Evolutionary conservation across 73 alveolate genomes (phyloP).

Genomic region (Paramecium tetraurelia): DNA sequence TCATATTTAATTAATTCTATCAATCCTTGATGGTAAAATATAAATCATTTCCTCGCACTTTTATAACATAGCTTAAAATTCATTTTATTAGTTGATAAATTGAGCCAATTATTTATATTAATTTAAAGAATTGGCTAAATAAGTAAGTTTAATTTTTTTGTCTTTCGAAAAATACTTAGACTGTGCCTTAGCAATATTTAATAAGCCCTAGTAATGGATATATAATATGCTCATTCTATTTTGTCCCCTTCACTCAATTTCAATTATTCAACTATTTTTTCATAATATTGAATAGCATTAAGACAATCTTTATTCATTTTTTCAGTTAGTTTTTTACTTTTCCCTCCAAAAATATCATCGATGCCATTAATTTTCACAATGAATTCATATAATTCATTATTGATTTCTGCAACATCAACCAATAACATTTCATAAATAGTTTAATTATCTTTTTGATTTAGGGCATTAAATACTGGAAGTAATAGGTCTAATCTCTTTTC

Average conservation of each 20-base stretch:
- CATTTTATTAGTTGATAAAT: constrained; percentile 67
- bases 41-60: constrained; percentile 91
- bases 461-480: constrained; percentile 74
- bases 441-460: constrained; percentile 85
- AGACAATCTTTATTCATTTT: constrained; percentile 79
- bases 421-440: constrained; percentile 79
- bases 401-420: constrained; percentile 90
- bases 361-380: constrained; percentile 74
- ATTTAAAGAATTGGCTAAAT: constrained; percentile 71
- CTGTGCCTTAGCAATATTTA: constrained; percentile 83
- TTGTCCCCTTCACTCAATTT: constrained; percentile 76
- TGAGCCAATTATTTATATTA: constrained; percentile 70
- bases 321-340: constrained; percentile 78
- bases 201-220: constrained; percentile 76
- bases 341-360: constrained; percentile 63
- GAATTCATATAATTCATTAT: constrained; percentile 87
- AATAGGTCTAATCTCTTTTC: constrained; percentile 92
- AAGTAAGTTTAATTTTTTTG: constrained; percentile 74
- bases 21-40: constrained; percentile 83
- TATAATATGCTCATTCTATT: constrained; percentile 76
- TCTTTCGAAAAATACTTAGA: constrained; percentile 81
- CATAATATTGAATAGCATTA: constrained; percentile 71
- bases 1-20: constrained; percentile 43
- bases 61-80: constrained; percentile 73
- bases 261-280: constrained; percentile 75